Evolutionary conservation across 352 stramenopile species (phyloP).

Genomic region (Pythium dissimile): DNA sequence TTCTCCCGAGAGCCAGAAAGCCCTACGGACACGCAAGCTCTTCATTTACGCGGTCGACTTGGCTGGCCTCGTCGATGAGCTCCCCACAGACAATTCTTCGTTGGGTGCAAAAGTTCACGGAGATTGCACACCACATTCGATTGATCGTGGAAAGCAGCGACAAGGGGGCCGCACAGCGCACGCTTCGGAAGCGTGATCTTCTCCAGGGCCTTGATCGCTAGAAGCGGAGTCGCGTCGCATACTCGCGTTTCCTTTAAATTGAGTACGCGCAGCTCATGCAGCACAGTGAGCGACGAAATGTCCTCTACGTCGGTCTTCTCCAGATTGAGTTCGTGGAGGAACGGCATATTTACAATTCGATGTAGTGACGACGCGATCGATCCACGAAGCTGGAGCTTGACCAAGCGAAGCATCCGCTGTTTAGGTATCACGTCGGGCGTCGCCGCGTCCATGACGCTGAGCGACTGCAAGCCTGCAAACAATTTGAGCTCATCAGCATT

Average conservation of each 20-base stretch:
- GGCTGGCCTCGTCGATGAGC: not conserved
- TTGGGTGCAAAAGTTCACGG: slow-evolving; percentile 12
- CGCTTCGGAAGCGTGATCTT: slow-evolving; percentile 9
- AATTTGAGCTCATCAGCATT: not conserved
- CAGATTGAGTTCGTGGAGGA: not conserved
- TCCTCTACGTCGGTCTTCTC: not conserved
- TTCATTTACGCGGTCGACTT: too few species aligned
- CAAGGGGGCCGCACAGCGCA: slow-evolving; percentile 5
- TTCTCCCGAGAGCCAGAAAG: too few species aligned
- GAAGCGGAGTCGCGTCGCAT: slow-evolving; percentile 1
- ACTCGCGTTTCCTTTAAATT: slow-evolving; percentile 14
- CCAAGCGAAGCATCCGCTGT: not conserved
- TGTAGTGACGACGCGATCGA: not conserved
- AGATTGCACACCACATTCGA: not conserved
- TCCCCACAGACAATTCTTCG: slow-evolving; percentile 19
- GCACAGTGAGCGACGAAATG: not conserved
- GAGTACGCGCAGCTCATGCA: not conserved
- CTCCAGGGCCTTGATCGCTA: not conserved
- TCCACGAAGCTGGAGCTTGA: not conserved
- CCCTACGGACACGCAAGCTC: too few species aligned
- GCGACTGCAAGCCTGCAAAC: not conserved
- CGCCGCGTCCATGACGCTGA: not conserved
- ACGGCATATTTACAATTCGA: not conserved
- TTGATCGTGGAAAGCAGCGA: not conserved
- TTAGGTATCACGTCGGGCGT: not conserved